Evolutionary conservation across 441 rosid genomes (phyloP).

Genomic region (Corymbia citriodora): DNA sequence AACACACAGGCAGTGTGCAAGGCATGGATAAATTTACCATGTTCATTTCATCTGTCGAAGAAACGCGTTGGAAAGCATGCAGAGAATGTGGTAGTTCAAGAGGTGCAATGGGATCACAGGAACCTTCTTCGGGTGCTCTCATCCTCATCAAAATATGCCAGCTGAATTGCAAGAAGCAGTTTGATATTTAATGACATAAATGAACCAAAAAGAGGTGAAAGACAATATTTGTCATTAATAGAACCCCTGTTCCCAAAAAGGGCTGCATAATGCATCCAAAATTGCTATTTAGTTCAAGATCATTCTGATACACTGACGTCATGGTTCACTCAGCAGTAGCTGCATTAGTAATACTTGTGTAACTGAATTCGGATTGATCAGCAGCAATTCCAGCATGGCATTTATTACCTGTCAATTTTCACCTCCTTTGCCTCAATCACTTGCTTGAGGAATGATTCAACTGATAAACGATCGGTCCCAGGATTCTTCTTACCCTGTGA

Average conservation of each 20-base stretch:
- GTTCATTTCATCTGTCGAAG: constrained; percentile 63
- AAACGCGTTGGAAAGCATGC: constrained; percentile 75
- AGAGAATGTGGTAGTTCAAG: constrained; percentile 92
- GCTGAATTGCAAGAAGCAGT: constrained; percentile 24
- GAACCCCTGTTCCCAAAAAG: neutral
- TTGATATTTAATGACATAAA: neutral
- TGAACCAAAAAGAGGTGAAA: neutral
- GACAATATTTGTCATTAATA: neutral
- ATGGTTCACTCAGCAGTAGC: neutral
- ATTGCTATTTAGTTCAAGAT: neutral
- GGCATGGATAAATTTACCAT: constrained; percentile 28
- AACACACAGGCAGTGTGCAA: neutral
- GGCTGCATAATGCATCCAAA: neutral
- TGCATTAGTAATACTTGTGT: neutral
- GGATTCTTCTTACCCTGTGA: constrained; percentile 16
- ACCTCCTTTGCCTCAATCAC: constrained; percentile 11
- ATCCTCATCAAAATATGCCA: constrained; percentile 96
- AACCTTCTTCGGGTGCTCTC: constrained; percentile 54
- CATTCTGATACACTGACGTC: neutral
- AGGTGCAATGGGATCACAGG: constrained; percentile 90
- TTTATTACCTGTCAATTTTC: constrained; percentile 12
- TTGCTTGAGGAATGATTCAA: neutral
- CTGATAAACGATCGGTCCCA: neutral
- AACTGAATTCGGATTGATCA: neutral
- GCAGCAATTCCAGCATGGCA: neutral